These are phyloP conservation scores for Dispira simplex DNA, from an alignment of 192 early-diverging fungal genomes.

Conservation along the genomic window DNA sequence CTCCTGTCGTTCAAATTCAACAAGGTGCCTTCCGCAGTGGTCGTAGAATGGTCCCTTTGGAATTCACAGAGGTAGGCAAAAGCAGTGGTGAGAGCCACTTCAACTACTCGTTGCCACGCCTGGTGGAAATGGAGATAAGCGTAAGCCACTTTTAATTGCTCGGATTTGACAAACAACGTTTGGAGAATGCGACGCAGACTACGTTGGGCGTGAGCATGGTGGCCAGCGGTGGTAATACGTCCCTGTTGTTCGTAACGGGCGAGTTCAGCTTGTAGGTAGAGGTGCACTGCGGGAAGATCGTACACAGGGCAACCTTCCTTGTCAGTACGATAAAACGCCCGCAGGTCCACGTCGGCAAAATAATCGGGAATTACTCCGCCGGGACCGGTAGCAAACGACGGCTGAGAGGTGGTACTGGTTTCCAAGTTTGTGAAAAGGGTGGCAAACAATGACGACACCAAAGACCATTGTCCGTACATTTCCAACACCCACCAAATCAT, in stretches of 20 bases:
- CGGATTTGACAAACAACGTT: conserved; percentile 56
- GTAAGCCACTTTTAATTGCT: conserved; percentile 44
- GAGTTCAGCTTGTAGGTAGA: conserved; percentile 32
- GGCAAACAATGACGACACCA: not conserved
- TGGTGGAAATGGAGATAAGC: conserved; percentile 51
- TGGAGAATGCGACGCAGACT: conserved; percentile 44
- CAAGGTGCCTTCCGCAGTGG: too few species aligned
- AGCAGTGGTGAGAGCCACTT: conserved; percentile 47
- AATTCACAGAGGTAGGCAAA: conserved; percentile 35
- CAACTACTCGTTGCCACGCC: conserved; percentile 71
- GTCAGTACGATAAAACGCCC: conserved; percentile 30
- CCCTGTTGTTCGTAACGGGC: conserved; percentile 26
- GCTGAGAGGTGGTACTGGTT: not conserved
- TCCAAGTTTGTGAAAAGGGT: not conserved
- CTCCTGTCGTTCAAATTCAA: not conserved
- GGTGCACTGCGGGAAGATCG: conserved; percentile 53
- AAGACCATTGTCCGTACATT: not conserved
- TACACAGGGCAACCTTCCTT: conserved; percentile 42
- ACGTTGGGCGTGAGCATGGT: conserved; percentile 30
- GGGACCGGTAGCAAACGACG: not conserved
- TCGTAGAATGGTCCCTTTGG: not conserved
- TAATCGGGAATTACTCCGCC: not conserved
- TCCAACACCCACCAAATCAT: conserved; percentile 7
- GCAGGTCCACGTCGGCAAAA: conserved; percentile 21
- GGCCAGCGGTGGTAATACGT: conserved; percentile 22